Conservation (phyloP, 495 filamentous ascomycete genomes). For the Annulohypoxylon bovei region DNA sequence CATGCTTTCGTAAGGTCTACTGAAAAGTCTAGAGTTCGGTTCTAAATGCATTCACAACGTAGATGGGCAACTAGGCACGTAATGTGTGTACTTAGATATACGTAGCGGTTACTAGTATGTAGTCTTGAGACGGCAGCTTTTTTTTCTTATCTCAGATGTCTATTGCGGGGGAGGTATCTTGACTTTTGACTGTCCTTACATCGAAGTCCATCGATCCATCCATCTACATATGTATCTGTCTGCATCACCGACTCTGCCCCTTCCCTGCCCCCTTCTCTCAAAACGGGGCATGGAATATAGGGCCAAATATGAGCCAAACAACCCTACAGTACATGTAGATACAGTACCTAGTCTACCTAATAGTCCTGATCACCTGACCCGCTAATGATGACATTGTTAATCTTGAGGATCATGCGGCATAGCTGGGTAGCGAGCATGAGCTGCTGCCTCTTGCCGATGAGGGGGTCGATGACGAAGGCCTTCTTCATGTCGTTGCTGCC, state of each 20-base stretch:
- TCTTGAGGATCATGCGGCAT: slow-evolving; percentile 99
- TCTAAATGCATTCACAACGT: not conserved
- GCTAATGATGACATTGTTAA: slow-evolving; percentile 95
- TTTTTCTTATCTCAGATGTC: not conserved
- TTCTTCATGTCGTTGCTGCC: slow-evolving; percentile 97
- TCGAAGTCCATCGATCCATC: not conserved
- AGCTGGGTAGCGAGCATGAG: slow-evolving; percentile 95
- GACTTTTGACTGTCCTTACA: slow-evolving; percentile 8
- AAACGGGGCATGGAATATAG: too few relatives aligned
- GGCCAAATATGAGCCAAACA: too few relatives aligned
- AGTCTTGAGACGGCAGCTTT: not conserved
- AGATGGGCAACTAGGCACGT: not conserved
- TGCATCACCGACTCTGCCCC: too few relatives aligned
- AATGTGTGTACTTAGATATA: not conserved
- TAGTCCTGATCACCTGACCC: slow-evolving; percentile 93
- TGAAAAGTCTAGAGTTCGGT: too few relatives aligned
- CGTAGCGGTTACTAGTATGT: not conserved
- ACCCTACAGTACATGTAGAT: not conserved
- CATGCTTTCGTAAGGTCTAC: not conserved
- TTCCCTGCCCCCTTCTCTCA: too few relatives aligned
- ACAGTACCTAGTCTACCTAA: slow-evolving; percentile 58
- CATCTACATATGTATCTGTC: not conserved
- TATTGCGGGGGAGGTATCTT: slow-evolving; percentile 20
- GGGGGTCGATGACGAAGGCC: slow-evolving; percentile 95
- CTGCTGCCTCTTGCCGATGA: slow-evolving; percentile 98